Base-by-base conservation (phyloP, 805 yeast genomes). In the Dipodascus albidus region DNA sequence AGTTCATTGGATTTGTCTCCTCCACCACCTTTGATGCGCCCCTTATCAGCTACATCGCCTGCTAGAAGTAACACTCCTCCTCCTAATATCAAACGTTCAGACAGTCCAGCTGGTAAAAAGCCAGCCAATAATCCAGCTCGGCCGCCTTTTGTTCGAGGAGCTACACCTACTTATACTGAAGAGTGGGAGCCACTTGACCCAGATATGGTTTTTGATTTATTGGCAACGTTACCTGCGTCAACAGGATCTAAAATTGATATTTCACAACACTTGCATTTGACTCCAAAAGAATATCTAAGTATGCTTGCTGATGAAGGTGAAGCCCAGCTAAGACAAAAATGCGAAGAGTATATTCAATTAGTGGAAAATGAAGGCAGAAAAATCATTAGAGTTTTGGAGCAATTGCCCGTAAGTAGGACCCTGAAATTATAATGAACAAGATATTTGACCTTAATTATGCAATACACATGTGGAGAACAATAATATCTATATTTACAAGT, bases 231-330 rank as follows among this genome's bases (percentile, higher is more conserved):
- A 38, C 51, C 47, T 11, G 47, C 35, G 6, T 15, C 20, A 3
- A 27, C 50, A 47, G 53, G 42, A 27, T 51, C 53, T 17, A 20
- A 24, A 1, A 19, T 23, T 11, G 47, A 73, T 6, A 60, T 67
- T 8, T 59, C 59, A 2, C 77, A 77, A 23, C 89, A 85, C 61
- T 71, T 85, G 59, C 72, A 77, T 11, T 80, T 83, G 83, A 78
- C 85, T 0, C 76, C 87, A n/a, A 73, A 74, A 50, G 78, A 84
- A 55, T 88, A 95, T 95, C 67, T 85, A 20, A 62, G 62, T 27
- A 71, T 74, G 58, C 76, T 77, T 59, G 85, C 87, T 0, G 66
- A 68, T 11, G 78, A 76, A 57, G 82, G 85, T 21, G 74, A 74
- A 47, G 65, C 65, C 23, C 70, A 79, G 49, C 70, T 83, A 3